phyloP scores from a whole-genome alignment of 2,329 filamentous ascomycete genomes.

The Claviceps purpurea region DNA sequence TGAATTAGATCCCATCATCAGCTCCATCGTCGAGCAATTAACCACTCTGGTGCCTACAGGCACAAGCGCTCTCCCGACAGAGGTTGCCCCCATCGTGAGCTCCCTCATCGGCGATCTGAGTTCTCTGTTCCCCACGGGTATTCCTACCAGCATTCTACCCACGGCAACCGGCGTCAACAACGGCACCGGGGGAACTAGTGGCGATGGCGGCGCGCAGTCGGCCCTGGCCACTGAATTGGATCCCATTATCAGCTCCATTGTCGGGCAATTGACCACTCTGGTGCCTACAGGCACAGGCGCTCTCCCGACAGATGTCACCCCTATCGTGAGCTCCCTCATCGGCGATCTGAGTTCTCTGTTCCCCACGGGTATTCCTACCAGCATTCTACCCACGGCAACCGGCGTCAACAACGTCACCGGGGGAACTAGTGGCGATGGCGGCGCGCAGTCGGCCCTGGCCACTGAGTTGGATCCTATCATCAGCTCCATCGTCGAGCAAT shows the following conservation, averaged over 20 bases:
- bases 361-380: not conserved
- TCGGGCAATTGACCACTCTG: no score
- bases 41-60: not conserved
- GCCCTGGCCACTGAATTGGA: no score
- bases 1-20: not conserved
- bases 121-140: not conserved
- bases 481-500: not conserved
- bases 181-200: no score
- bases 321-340: not conserved
- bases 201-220: no score
- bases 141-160: not conserved
- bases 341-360: not conserved
- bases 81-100: not conserved
- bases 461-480: not conserved
- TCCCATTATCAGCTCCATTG: no score
- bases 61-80: not conserved
- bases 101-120: not conserved
- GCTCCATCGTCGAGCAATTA: not conserved
- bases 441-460: not conserved
- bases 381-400: not conserved
- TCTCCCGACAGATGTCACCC: no score
- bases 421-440: not conserved
- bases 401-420: not conserved
- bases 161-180: not conserved
- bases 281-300: no score